Percentiles rank a stretch among this genome's conserved stretches.
Evolutionary conservation across 2,329 filamentous ascomycete species (phyloP).

Genomic region (Epichloe aotearoae): DNA sequence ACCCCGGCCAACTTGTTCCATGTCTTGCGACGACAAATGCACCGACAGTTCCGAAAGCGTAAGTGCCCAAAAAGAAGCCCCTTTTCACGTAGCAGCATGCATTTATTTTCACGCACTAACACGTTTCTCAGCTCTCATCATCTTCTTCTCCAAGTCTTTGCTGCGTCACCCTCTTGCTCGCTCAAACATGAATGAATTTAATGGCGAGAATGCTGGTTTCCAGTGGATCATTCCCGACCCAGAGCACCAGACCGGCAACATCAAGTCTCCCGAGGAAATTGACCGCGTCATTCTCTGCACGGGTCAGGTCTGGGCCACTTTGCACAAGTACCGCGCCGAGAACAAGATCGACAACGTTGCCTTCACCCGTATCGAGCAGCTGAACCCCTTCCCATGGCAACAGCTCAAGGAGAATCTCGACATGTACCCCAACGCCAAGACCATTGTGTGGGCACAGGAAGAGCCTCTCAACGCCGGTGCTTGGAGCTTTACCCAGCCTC

Average conservation of each 20-base stretch:
- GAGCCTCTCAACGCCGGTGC: slow-evolving; percentile 95
- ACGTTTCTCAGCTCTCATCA: slow-evolving; percentile 55
- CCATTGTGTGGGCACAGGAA: slow-evolving; percentile 94
- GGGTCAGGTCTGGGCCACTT: slow-evolving; percentile 83
- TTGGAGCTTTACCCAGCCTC: slow-evolving; percentile 94
- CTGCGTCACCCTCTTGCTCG: slow-evolving; percentile 88
- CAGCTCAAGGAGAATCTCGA: slow-evolving; percentile 95
- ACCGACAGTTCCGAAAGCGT: slow-evolving; percentile 99
- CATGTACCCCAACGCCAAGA: slow-evolving; percentile 92
- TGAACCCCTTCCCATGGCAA: slow-evolving; percentile 98
- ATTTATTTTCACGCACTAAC: background rate
- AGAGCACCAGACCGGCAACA: slow-evolving; percentile 60
- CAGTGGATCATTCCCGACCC: slow-evolving; percentile 91
- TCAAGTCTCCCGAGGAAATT: slow-evolving; percentile 73
- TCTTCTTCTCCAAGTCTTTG: slow-evolving; percentile 97
- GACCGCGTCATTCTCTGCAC: slow-evolving; percentile 90
- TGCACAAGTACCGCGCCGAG: slow-evolving; percentile 80
- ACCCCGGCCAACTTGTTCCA: slow-evolving; percentile 94
- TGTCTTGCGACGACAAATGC: slow-evolving; percentile 90
- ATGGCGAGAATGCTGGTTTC: slow-evolving; percentile 74
- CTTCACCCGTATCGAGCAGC: slow-evolving; percentile 90
- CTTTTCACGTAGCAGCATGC: background rate
- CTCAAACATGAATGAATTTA: slow-evolving; percentile 83
- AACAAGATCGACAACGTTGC: slow-evolving; percentile 83
- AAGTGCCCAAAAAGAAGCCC: slow-evolving; percentile 28